Evolutionary conservation across 148 eudicot genomes (phyloP).

Genomic region (Gaultheria prostrata): DNA sequence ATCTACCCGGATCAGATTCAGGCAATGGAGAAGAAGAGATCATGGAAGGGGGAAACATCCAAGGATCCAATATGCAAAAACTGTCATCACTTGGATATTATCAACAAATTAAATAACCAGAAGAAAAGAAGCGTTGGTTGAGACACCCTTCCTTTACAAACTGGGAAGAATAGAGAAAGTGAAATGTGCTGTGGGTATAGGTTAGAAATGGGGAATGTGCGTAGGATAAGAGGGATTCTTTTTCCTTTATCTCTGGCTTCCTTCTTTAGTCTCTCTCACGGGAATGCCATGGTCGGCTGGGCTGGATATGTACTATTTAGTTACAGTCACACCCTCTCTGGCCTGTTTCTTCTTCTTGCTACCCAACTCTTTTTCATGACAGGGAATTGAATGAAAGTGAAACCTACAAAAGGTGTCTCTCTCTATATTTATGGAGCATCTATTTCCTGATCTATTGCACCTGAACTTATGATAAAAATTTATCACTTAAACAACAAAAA

Average conservation of each 20-base stretch:
- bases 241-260: constrained; percentile 20
- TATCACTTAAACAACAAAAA: too few relatives aligned
- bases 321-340: constrained; percentile 18
- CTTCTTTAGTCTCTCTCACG: constrained; percentile 40
- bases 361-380: constrained; percentile 33
- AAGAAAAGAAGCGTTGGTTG: constrained; percentile 14
- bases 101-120: constrained; percentile 20
- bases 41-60: constrained; percentile 23
- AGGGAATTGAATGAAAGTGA: constrained; percentile 42
- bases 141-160: background rate
- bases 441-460: constrained; percentile 17
- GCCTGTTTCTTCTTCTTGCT: constrained; percentile 24
- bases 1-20: constrained; percentile 44
- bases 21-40: constrained; percentile 15
- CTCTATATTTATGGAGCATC: constrained; percentile 3
- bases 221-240: constrained; percentile 24
- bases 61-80: constrained; percentile 18
- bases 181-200: constrained; percentile 9
- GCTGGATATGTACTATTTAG: constrained; percentile 12
- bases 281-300: constrained; percentile 39
- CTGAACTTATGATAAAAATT: background rate
- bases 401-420: constrained; percentile 15
- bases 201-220: constrained; percentile 14
- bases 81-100: background rate
- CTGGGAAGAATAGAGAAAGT: constrained; percentile 16